Conservation (phyloP, 768 basidiomycete species). For the Lentinula sp. region DNA sequence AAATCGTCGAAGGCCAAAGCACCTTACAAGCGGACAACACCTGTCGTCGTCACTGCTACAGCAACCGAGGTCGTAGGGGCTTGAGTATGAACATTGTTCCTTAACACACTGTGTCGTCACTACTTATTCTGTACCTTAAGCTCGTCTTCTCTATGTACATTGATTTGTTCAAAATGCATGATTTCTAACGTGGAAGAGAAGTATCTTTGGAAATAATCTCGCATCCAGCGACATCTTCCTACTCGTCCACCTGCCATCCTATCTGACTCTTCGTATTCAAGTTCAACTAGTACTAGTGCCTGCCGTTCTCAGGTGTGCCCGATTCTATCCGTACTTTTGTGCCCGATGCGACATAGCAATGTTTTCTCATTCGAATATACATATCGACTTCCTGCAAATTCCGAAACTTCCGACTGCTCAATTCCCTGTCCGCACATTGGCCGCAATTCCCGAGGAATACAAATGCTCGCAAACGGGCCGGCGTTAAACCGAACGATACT, state of each 20-base stretch:
- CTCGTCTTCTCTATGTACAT: no score
- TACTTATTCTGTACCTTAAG: background rate
- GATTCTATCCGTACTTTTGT: no score
- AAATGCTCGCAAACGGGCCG: background rate
- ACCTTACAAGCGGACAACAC: background rate
- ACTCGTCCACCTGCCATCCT: no score
- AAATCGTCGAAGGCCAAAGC: slow-evolving; percentile 1
- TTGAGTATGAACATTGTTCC: background rate
- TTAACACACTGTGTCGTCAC: background rate
- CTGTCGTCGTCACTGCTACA: background rate
- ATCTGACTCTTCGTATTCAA: no score
- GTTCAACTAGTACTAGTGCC: no score
- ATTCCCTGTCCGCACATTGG: background rate
- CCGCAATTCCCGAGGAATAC: background rate
- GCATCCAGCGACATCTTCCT: no score
- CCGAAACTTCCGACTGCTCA: background rate
- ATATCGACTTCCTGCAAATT: background rate
- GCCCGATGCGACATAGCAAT: no score
- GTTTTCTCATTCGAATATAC: no score
- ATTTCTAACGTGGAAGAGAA: no score
- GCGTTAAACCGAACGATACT: background rate
- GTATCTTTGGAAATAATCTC: no score
- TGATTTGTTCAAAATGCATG: no score
- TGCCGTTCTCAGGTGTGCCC: no score
- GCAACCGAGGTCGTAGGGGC: slow-evolving; percentile 7